Base-by-base conservation (phyloP, 768 basidiomycete genomes). In the Auricularia sp. region DNA sequence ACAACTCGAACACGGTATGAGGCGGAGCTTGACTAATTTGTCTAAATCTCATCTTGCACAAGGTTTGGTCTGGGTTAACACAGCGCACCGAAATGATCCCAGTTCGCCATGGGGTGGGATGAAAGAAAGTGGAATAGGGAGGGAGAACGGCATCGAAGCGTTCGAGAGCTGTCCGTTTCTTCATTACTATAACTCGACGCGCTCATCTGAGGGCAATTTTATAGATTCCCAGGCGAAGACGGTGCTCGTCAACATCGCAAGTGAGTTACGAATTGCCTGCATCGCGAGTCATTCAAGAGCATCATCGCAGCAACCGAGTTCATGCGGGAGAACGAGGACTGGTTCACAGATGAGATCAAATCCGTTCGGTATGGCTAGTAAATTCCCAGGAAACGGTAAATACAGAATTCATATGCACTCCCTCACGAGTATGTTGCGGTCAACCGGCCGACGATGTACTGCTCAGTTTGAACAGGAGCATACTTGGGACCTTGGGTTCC, bases 21-120 rank as follows among this genome's bases (percentile, higher is more conserved):
- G 8, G 29, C 29, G 29, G 3, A 29, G 29, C 29, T 29, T 29
- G 29, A 29, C 29, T 29, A 29, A 29, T 29, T 29, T 29, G 29
- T 29, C 29, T 29, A 29, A 29, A 29, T 29, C 8, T 54, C 11
- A 54, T 54, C 53, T 29, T 29, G 29, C 29, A n/a, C 53, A 54
- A 18, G 92, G 92, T 3, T 70, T 93, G 36, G 87, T 90, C 56
- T 94, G 92, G 92, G 83, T 93, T 43, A 93, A 94, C 71, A 91
- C 88, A 0, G 90, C 93, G 68, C 92, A 94, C 70, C 82, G 91
- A 58, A 93, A 94, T 69, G 91, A 93, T 71, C 92, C 92, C 7
- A 88, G 87, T 67, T 91, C 89, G 36, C 91, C 92, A 47, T 94
- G 92, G 91, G 90, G 71, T 44, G 81, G 72, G 3, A n/a, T 39